A percentile compares a stretch with the other conserved stretches of the same genome.
Conservation (phyloP, 2,329 filamentous ascomycete species). For the Claviceps paspali region DNA sequence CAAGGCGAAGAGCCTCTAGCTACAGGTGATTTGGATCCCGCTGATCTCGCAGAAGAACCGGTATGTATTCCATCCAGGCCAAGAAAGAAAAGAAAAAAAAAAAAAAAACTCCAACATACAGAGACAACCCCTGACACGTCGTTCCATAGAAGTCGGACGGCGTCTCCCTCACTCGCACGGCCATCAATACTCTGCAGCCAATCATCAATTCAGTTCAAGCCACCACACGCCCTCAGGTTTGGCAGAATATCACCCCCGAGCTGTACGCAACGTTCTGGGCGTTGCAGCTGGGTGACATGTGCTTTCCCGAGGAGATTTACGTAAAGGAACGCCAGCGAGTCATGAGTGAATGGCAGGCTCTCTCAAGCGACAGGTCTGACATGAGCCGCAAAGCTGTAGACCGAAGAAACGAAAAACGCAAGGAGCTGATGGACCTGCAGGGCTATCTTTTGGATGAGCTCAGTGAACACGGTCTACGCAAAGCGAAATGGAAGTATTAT, state of each 20-base stretch:
- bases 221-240: slow-evolving; percentile 46
- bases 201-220: slow-evolving; percentile 54
- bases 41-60: slow-evolving; percentile 16
- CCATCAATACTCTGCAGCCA: slow-evolving; percentile 39
- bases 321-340: slow-evolving; percentile 57
- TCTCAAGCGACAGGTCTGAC: slow-evolving; percentile 59
- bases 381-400: slow-evolving; percentile 52
- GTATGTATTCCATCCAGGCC: slow-evolving; percentile 10
- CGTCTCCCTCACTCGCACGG: slow-evolving; percentile 16
- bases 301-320: slow-evolving; percentile 64
- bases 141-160: slow-evolving; percentile 20
- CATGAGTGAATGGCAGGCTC: slow-evolving; percentile 48
- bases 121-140: slow-evolving; percentile 12
- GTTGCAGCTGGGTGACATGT: slow-evolving; percentile 66
- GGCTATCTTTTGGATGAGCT: slow-evolving; percentile 60
- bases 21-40: slow-evolving; percentile 13
- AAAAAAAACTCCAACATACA: slow-evolving; percentile 4
- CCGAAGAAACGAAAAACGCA: slow-evolving; percentile 48
- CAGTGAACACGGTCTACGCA: slow-evolving; percentile 51
- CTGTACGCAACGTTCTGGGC: slow-evolving; percentile 93
- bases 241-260: slow-evolving; percentile 56
- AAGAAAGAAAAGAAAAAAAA: too few relatives aligned
- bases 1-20: slow-evolving; percentile 13
- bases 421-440: slow-evolving; percentile 51
- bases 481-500: slow-evolving; percentile 51